Evolutionary conservation across 371 early-diverging fungal genomes (phyloP).

Genomic region (Quaeritorhiza haematococci): DNA sequence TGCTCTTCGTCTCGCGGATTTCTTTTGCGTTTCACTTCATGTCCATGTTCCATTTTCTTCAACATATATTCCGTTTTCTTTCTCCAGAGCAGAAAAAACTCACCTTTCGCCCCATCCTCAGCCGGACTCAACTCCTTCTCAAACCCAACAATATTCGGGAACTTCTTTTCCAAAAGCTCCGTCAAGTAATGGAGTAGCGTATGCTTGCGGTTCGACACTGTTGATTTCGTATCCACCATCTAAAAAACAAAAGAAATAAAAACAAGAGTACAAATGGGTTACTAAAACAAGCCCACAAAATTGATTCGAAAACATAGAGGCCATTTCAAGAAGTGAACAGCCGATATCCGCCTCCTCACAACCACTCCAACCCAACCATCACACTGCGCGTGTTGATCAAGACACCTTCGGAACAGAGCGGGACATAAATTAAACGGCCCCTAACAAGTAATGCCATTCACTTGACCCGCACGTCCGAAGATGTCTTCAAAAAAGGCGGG

Average conservation of each 20-base stretch:
- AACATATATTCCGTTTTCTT: no score
- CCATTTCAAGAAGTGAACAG: no score
- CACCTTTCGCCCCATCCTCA: slow-evolving; percentile 45
- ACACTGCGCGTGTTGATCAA: no score
- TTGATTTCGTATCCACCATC: slow-evolving; percentile 43
- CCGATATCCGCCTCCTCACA: no score
- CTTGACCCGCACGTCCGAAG: background rate
- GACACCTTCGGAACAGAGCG: no score
- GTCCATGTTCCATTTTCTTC: no score
- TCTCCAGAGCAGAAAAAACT: no score
- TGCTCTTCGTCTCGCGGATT: no score
- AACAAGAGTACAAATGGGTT: background rate
- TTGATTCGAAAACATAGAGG: background rate
- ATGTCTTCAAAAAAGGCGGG: background rate
- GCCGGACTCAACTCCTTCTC: slow-evolving; percentile 33
- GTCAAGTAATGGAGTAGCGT: slow-evolving; percentile 45
- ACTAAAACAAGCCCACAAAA: background rate
- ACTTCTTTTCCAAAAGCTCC: slow-evolving; percentile 36
- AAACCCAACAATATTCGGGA: slow-evolving; percentile 36
- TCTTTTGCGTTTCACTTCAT: no score
- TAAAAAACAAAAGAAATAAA: slow-evolving; percentile 1
- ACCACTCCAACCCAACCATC: no score
- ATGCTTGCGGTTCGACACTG: slow-evolving; percentile 35
- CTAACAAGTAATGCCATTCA: no score
- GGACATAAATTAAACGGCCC: no score